Evolutionary conservation across 176 grass and related monocot species (phyloP).

Genomic region (Oryza coarctata): DNA sequence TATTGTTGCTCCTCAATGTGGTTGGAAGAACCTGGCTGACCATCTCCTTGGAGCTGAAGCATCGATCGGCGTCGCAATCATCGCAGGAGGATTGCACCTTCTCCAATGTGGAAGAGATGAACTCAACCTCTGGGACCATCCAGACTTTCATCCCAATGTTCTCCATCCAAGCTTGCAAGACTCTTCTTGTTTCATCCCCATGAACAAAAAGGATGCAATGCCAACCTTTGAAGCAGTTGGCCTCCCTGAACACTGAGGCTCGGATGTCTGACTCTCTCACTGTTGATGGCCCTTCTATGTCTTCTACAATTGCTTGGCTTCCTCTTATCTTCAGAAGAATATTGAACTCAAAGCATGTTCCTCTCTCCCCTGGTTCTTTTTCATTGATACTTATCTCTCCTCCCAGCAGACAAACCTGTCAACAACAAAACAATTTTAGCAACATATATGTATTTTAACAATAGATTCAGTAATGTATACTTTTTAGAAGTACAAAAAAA

Average conservation of each 20-base stretch:
- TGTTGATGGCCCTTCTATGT: constrained; percentile 17
- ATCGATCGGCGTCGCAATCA: neutral
- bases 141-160: constrained; percentile 62
- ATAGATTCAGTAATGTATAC: neutral
- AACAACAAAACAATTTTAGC: neutral
- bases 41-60: constrained; percentile 46
- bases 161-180: constrained; percentile 73
- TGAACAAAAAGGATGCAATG: constrained; percentile 63
- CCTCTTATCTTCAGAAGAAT: constrained; percentile 52
- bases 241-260: constrained; percentile 30
- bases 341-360: constrained; percentile 82
- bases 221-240: constrained; percentile 41
- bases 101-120: constrained; percentile 40
- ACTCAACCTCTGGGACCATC: constrained; percentile 27
- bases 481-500: neutral
- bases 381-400: constrained; percentile 85
- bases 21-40: constrained; percentile 38
- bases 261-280: neutral
- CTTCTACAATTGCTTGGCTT: neutral
- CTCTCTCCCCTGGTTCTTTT: constrained; percentile 51
- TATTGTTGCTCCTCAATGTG: constrained; percentile 17
- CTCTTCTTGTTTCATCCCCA: constrained; percentile 60
- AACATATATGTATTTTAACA: neutral
- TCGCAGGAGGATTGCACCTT: constrained; percentile 17
- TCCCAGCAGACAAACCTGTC: constrained; percentile 80